These are phyloP conservation scores for Gossypium schwendimanii DNA, from an alignment of 441 rosid species.

Conservation along the genomic window DNA sequence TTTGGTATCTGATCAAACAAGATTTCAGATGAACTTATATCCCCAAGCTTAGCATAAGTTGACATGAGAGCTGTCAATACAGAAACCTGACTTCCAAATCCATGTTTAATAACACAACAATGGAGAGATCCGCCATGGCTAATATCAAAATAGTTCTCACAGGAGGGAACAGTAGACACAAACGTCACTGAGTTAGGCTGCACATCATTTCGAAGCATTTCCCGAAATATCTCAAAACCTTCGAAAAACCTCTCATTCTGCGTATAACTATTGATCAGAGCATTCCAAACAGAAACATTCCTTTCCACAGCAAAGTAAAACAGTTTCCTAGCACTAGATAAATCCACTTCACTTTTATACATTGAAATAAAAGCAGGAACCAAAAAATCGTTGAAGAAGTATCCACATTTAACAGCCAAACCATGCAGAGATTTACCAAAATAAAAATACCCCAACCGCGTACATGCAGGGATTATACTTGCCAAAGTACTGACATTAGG, in stretches of 20 bases:
- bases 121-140: slow-evolving; percentile 31
- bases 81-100: slow-evolving; percentile 29
- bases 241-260: slow-evolving; percentile 29
- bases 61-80: slow-evolving; percentile 28
- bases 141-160: slow-evolving; percentile 17
- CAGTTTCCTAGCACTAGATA: slow-evolving; percentile 27
- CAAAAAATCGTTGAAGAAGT: slow-evolving; percentile 24
- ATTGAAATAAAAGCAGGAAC: slow-evolving; percentile 44
- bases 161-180: slow-evolving; percentile 36
- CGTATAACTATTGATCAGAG: slow-evolving; percentile 33
- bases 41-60: slow-evolving; percentile 26
- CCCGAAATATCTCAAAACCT: slow-evolving; percentile 31
- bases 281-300: slow-evolving; percentile 36
- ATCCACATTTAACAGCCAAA: slow-evolving; percentile 35
- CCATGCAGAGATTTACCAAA: slow-evolving; percentile 38
- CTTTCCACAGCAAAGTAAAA: slow-evolving; percentile 27
- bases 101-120: slow-evolving; percentile 35
- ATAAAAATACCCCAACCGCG: slow-evolving; percentile 23
- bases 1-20: slow-evolving; percentile 28
- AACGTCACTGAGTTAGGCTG: slow-evolving; percentile 38
- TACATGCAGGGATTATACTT: slow-evolving; percentile 33
- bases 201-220: slow-evolving; percentile 23
- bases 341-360: slow-evolving; percentile 31
- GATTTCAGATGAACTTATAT: slow-evolving; percentile 18
- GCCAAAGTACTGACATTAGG: slow-evolving; percentile 47